A percentile compares a stretch with the other conserved stretches of the same genome.
phyloP scores from a whole-genome alignment of 306 rosid species.

The Delonix regia region DNA sequence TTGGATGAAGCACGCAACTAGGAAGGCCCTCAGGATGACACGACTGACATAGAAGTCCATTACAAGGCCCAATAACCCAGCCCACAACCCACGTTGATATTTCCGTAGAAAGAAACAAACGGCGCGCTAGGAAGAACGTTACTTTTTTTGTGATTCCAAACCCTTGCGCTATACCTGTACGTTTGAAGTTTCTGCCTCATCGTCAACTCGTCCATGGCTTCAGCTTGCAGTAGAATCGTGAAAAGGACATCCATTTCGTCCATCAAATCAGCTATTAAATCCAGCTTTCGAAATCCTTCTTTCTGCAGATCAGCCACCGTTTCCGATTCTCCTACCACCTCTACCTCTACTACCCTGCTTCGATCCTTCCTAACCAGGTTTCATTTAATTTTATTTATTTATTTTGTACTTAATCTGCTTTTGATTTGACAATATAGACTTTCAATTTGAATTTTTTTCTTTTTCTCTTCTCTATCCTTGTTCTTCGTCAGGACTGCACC shows the following conservation, averaged over 20 bases:
- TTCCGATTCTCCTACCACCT: background rate
- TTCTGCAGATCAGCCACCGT: slow-evolving; percentile 43
- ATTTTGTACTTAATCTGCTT: background rate
- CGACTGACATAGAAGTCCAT: background rate
- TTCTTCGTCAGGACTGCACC: slow-evolving; percentile 49
- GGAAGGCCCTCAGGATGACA: too few species aligned
- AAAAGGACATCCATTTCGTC: slow-evolving; percentile 59
- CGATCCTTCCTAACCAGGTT: slow-evolving; percentile 63
- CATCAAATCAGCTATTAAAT: slow-evolving; percentile 55
- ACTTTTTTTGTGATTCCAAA: slow-evolving; percentile 34
- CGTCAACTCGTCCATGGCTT: slow-evolving; percentile 59
- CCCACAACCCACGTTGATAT: background rate
- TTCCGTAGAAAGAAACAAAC: background rate
- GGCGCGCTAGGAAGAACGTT: background rate
- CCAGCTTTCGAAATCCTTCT: slow-evolving; percentile 48
- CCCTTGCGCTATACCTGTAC: slow-evolving; percentile 31
- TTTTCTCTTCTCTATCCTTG: background rate
- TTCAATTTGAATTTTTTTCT: background rate
- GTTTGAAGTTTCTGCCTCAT: background rate
- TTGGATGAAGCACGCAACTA: too few species aligned
- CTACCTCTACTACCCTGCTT: slow-evolving; percentile 47
- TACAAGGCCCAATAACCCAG: slow-evolving; percentile 7
- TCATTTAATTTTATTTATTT: background rate
- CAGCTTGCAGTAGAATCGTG: slow-evolving; percentile 64
- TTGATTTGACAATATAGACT: background rate